Percentiles rank a stretch among this genome's conserved stretches.
Conservation (phyloP, 768 basidiomycete genomes). For the Podaxis rugospora region DNA sequence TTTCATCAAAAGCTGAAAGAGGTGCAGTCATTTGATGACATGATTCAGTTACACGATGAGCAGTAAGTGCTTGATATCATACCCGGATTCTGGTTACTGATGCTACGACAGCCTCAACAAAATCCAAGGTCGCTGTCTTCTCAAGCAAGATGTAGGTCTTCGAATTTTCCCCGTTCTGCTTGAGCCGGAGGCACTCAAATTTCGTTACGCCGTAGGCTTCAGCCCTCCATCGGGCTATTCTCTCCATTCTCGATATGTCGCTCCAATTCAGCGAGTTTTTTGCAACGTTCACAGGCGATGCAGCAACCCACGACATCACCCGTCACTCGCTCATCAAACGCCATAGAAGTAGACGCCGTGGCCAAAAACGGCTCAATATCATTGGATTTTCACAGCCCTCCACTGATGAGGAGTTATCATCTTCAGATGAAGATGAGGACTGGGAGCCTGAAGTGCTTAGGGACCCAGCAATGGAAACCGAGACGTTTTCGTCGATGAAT, state of each 20-base stretch:
- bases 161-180: neutral
- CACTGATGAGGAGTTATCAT: conserved; percentile 22
- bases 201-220: conserved; percentile 43
- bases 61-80: conserved; percentile 39
- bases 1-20: conserved; percentile 54
- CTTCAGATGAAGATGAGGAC: conserved; percentile 41
- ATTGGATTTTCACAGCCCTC: conserved; percentile 54
- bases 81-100: neutral
- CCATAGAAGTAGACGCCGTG: conserved; percentile 60
- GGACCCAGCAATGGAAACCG: conserved; percentile 13
- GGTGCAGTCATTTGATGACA: conserved; percentile 69
- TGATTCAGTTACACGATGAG: conserved; percentile 63
- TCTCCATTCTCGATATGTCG: conserved; percentile 70
- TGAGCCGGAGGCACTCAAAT: neutral
- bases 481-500: conserved; percentile 38
- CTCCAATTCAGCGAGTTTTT: conserved; percentile 68
- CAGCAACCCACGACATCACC: conserved; percentile 53
- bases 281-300: conserved; percentile 53
- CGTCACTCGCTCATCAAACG: conserved; percentile 47
- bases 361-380: conserved; percentile 49
- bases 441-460: conserved; percentile 17
- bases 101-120: conserved; percentile 46
- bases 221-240: conserved; percentile 58
- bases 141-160: conserved; percentile 50
- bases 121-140: conserved; percentile 57